Evolutionary conservation across 176 grass and related monocot genomes (phyloP).

Genomic region (Oryza glumipatula): DNA sequence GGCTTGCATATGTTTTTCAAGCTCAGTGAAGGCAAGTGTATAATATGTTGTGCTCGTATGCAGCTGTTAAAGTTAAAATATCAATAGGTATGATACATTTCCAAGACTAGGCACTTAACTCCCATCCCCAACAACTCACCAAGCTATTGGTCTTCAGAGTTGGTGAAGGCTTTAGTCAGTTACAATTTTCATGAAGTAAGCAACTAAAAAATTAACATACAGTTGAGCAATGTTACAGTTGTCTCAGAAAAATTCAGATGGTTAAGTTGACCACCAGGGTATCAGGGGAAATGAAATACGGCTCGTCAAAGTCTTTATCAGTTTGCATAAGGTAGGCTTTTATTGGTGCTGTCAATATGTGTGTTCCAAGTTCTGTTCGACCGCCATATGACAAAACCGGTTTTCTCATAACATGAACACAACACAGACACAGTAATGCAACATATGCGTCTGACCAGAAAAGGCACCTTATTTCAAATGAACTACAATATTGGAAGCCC

Average conservation of each 20-base stretch:
- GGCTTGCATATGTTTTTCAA: neutral
- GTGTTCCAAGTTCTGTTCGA: neutral
- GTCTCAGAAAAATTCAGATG: neutral
- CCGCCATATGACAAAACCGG: neutral
- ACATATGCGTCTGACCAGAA: neutral
- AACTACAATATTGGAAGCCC: neutral
- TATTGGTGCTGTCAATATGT: neutral
- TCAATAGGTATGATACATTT: neutral
- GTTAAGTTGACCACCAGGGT: neutral
- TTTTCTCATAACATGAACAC: neutral
- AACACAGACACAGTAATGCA: neutral
- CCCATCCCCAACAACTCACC: neutral
- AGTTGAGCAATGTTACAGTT: neutral
- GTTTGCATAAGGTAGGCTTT: neutral
- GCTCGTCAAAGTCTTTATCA: neutral
- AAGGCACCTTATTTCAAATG: neutral
- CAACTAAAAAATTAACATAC: neutral
- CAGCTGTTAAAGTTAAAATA: neutral
- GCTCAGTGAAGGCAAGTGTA: too few species aligned
- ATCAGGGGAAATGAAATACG: neutral
- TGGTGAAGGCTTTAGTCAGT: neutral
- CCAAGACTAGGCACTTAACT: slow-evolving; percentile 1
- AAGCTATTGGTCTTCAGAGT: neutral
- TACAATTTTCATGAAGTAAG: neutral
- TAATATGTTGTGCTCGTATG: neutral